Base-by-base conservation (phyloP, 2,329 filamentous ascomycete genomes). In the Sporothrix mexicana region DNA sequence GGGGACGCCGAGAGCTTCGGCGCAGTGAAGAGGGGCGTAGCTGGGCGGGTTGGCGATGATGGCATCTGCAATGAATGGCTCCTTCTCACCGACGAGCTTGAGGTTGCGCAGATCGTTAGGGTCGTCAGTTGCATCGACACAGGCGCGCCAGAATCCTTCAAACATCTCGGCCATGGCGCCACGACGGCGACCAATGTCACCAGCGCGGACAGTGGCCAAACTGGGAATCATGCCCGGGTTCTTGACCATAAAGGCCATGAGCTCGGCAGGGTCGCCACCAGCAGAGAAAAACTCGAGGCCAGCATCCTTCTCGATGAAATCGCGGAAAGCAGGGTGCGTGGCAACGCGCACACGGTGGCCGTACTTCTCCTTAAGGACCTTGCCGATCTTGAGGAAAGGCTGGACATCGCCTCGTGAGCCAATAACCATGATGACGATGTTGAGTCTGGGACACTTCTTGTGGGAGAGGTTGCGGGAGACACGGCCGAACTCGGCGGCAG, bases 221-320 rank as follows among this genome's bases (percentile, higher is more conserved):
- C 87, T 91, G 0, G 93, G 93, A 1, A 96, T 92, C 80, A 95
- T 85, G 3, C 92, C 92, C 0, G 89, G 92, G 77, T 95, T 94
- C 82, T 94, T 94, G 47, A 95, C 92, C 93, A 96, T 95, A 80
- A 94, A 95, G 0, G 92, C 91, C 93, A 95, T 95, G 1, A 96
- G 84, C 80, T 95, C 92, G 0, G 91, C 89, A 1, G 93, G 93
- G 77, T 95, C 90, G 1, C 93, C 93, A 1, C 93, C 93, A 1
- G 95, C 88, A 1, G 88, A 91, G 81, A 95, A 95, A 82, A 95
- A 95, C 77, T 95, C 93, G 0, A 95, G 84, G 0, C 90, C 91
- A 0, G 85, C 90, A 74, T 94, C 91, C 67, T 91, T 86, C 77
- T 93, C 87, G 0, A 95, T 88, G 77, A 95, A 94, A 0, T 93